phyloP scores from a whole-genome alignment of 2,329 filamentous ascomycete species.

The Aspergillus arachidicola region DNA sequence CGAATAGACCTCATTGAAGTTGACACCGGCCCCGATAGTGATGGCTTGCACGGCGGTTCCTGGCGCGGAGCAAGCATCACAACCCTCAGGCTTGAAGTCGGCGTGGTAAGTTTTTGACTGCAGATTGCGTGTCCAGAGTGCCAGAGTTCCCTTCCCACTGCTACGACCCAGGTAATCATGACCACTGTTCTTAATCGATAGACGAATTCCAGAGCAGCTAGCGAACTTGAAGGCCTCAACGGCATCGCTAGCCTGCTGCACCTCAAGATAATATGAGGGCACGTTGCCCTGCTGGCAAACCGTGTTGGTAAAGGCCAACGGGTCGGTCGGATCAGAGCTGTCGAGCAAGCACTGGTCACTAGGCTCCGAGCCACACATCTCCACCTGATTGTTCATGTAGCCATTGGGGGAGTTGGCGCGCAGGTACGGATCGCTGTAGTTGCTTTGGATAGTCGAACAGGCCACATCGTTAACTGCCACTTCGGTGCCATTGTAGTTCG shows the following conservation, averaged over 20 bases:
- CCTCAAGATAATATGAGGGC: constrained; percentile 16
- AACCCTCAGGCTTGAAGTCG: constrained; percentile 8
- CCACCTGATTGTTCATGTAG: constrained; percentile 26
- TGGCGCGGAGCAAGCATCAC: constrained; percentile 1
- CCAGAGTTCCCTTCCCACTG: constrained; percentile 30
- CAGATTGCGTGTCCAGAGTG: constrained; percentile 34
- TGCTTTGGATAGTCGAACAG: constrained; percentile 13
- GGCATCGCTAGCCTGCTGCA: constrained; percentile 13
- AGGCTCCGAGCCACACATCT: constrained; percentile 24
- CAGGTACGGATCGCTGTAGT: constrained; percentile 18
- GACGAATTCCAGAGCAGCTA: constrained; percentile 10
- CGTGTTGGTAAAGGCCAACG: constrained; percentile 10
- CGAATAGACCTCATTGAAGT: constrained; percentile 27
- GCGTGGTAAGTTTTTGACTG: constrained; percentile 22
- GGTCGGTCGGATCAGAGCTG: constrained; percentile 17
- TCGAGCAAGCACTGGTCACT: constrained; percentile 21
- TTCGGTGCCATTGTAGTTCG: constrained; percentile 14
- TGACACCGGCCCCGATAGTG: constrained; percentile 33
- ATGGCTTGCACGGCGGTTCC: constrained; percentile 22
- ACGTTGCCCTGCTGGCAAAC: constrained; percentile 19
- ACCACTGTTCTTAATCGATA: constrained; percentile 36
- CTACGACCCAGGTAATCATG: constrained; percentile 39
- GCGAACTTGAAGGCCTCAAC: constrained; percentile 15
- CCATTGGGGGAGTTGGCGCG: constrained; percentile 21
- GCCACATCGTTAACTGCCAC: constrained; percentile 8